Base-by-base conservation (phyloP, 1,284 basidiomycete genomes). In the Hypsizygus ulmarius region DNA sequence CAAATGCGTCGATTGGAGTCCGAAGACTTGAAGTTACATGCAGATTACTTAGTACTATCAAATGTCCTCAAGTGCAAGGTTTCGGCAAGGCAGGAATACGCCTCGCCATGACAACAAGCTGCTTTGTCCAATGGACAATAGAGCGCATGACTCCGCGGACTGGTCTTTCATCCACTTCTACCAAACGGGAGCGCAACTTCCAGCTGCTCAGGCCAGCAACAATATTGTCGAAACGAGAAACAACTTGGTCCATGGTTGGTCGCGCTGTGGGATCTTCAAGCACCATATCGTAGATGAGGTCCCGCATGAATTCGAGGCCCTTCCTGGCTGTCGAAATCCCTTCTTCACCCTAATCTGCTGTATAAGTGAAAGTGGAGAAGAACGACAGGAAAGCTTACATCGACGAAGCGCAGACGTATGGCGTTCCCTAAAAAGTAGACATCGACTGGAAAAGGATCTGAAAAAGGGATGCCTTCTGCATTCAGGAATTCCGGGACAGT, bases 371-470 rank as follows among this genome's bases (percentile, higher is more conserved):
- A 43, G 4, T 35, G 44, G 27, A 34, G 30, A 27, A 29, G n/a
- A n/a, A n/a, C n/a, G n/a, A n/a, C n/a, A n/a, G n/a, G n/a, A n/a
- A n/a, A n/a, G n/a, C n/a, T n/a, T 35, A 65, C 69, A 33, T 64
- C 52, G 3, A 64, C 12, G 28, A 72, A 65, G 9, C 62, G 47
- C 21, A 54, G 50, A 9, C 49, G 51, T 39, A 73, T 59, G 1
- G 59, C 43, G 44, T 71, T 66, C 0, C 68, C 70, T 0, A 71
- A 36, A 34, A 63, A 66, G 49, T 64, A 72, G 5, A 71, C 58
- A 14, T 72, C 70, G 1, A 64, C 65, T 11, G 62, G 55, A 39
- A 70, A 71, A 0, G 69, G 68, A 50, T 71, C 47, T 8, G 57
- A 58, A 2, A 56, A 58, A 1, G 53, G 2, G n/a, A n/a, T n/a